Evolutionary conservation across 352 stramenopile species (phyloP).

Genomic region (Phytophthora colocasiae): DNA sequence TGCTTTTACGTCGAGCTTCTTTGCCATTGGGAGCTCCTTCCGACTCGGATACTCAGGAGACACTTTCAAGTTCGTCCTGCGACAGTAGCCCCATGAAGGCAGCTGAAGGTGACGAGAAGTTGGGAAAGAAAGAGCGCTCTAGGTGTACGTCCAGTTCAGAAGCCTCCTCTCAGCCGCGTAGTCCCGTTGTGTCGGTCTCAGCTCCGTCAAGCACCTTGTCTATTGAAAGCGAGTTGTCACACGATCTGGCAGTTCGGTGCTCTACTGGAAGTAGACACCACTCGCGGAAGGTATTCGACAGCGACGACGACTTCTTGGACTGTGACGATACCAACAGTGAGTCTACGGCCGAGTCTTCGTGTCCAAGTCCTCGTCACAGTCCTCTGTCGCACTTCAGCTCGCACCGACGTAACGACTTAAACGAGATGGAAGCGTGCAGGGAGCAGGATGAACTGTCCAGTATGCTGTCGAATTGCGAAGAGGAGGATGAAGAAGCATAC

Average conservation of each 20-base stretch:
- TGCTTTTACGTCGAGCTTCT: constrained; percentile 23
- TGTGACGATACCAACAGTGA: constrained; percentile 81
- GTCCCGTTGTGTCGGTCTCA: constrained; percentile 7
- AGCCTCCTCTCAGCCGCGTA: constrained; percentile 9
- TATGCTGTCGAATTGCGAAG: constrained; percentile 60
- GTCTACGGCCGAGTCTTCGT: constrained; percentile 78
- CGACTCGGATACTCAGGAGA: constrained; percentile 25
- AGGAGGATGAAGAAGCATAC: constrained; percentile 72
- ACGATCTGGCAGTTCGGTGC: constrained; percentile 25
- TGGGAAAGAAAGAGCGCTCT: constrained; percentile 11
- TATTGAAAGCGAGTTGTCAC: constrained; percentile 28
- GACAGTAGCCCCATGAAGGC: constrained; percentile 24
- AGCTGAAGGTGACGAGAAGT: constrained; percentile 5
- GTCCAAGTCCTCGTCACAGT: constrained; percentile 64
- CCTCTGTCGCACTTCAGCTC: constrained; percentile 39
- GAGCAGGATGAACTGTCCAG: constrained; percentile 63
- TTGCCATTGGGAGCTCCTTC: constrained; percentile 16
- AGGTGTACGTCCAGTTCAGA: constrained; percentile 1
- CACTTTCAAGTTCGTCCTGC: constrained; percentile 21
- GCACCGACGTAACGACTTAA: constrained; percentile 36
- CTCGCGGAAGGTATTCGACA: constrained; percentile 35
- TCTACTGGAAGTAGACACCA: constrained; percentile 11
- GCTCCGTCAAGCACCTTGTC: constrained; percentile 25
- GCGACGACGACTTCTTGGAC: constrained; percentile 72
- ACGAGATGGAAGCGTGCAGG: constrained; percentile 38